A percentile compares a stretch with the other conserved stretches of the same genome.
These are phyloP conservation scores for Fusarium pseudonygamai DNA, from an alignment of 2,329 filamentous ascomycete species.

Conservation along the genomic window DNA sequence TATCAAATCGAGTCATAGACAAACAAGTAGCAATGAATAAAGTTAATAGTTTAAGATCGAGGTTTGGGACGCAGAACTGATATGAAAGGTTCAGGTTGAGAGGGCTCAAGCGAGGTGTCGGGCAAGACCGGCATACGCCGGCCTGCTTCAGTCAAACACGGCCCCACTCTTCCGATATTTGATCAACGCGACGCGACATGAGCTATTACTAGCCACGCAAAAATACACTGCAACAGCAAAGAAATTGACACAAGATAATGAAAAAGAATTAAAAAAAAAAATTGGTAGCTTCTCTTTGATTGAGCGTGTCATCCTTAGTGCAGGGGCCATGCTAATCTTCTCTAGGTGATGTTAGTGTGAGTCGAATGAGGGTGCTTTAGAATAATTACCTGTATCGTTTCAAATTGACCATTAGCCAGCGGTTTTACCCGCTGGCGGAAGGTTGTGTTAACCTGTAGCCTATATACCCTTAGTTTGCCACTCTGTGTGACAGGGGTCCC, in stretches of 20 bases:
- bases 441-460: too few species aligned
- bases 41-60: not conserved
- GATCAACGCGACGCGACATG: not conserved
- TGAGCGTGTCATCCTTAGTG: constrained; percentile 79
- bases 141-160: not conserved
- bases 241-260: not conserved
- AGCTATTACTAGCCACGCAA: not conserved
- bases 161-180: not conserved
- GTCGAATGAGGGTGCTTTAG: rapidly evolving
- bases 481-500: too few species aligned
- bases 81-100: not conserved
- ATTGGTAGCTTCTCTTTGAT: constrained; percentile 28
- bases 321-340: constrained; percentile 86
- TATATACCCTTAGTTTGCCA: not conserved
- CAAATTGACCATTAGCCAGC: not conserved
- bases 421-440: too few species aligned
- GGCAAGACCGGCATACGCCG: not conserved
- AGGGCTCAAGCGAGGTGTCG: not conserved
- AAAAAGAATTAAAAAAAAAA: not conserved
- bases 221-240: not conserved
- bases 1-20: not conserved
- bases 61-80: not conserved
- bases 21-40: too few species aligned
- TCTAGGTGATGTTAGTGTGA: not conserved
- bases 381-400: not conserved